Evolutionary conservation across 192 early-diverging fungal genomes (phyloP), one percentile per base, ranked within the genome.

Genomic region (Coemansia sp.): DNA sequence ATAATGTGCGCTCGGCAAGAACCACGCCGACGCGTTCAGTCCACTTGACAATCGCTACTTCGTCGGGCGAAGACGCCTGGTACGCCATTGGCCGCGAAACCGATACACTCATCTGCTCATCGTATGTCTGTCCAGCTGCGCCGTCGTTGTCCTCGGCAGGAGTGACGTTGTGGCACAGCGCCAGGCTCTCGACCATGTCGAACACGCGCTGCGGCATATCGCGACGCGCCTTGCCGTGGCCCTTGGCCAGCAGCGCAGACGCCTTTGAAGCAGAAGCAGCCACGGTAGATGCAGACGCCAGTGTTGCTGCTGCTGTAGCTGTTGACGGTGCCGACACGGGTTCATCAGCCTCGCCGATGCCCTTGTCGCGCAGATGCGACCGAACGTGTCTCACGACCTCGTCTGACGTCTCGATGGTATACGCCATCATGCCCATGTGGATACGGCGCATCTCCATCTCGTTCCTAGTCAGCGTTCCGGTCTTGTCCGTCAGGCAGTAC

Each of bases 381-480:
- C 80, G 80, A 60, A 95, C 53, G 18, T 91, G 86, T 4, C 85
- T 76, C 23, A 83, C 80, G 6, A 98, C 86, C 62, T 96, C 95
- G 51, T 94, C 92, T 83, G 93, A 94, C 4, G 92, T 90, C 68
- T 98, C 93, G 1, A 82, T 72, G 24, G 87, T 88, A 72, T 93
- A 98, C 0, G 93, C 89, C 90, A 96, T 94, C 14, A 93, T 93
- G 47, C 95, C 95, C 89, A 96, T 91, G 55, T 98, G 94, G 39
- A 98, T 67, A 61, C 92, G 89, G 64, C 93, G 93, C 34, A 98
- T 76, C 67, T 95, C 95, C 95, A 98, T 98, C 65, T 98, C 94
- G 71, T 98, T 98, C 62, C 92, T 79, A 16, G 95, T 98, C 69
- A 98, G 68, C 20, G 95, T 98, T 27, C 95, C 95, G 3, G 95